A percentile compares a stretch with the other conserved stretches of the same genome.
Conservation (phyloP, 163 green algal species). For the Trebouxiophyceae sp. region DNA sequence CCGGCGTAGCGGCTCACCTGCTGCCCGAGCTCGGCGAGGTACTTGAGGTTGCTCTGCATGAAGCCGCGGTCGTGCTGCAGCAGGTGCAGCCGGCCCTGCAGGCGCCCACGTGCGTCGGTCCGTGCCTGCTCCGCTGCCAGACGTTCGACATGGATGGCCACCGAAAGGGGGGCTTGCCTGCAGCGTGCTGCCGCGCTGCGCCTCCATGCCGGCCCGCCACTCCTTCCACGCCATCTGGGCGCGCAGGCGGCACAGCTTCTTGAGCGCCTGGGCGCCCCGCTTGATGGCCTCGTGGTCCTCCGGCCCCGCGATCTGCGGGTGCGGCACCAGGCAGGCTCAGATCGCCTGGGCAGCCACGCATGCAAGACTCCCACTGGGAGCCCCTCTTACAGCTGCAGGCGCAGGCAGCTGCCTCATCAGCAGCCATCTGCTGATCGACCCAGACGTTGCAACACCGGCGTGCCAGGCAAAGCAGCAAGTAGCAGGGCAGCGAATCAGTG, state of each 20-base stretch:
- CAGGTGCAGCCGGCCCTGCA: slow-evolving; percentile 8
- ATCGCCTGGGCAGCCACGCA: no score
- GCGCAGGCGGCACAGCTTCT: slow-evolving; percentile 45
- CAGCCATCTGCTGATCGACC: no score
- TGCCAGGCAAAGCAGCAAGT: no score
- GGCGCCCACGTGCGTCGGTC: no score
- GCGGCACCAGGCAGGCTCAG: background rate
- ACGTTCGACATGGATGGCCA: no score
- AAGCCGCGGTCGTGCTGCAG: slow-evolving; percentile 31
- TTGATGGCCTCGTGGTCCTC: slow-evolving; percentile 36
- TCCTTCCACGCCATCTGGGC: slow-evolving; percentile 49
- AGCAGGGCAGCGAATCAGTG: no score
- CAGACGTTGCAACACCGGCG: no score
- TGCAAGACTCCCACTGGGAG: no score
- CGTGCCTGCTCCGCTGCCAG: no score
- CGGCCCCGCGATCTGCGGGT: slow-evolving; percentile 20
- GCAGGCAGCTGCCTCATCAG: no score
- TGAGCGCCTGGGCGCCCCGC: slow-evolving; percentile 34
- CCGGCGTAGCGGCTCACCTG: background rate
- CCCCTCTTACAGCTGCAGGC: no score
- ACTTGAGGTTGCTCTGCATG: slow-evolving; percentile 4
- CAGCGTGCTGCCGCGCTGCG: slow-evolving; percentile 11
- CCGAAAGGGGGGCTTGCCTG: slow-evolving; percentile 16
- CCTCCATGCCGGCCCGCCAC: slow-evolving; percentile 31
- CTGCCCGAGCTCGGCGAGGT: background rate